phyloP scores from a whole-genome alignment of 495 filamentous ascomycete species.

The Neurospora sp. region DNA sequence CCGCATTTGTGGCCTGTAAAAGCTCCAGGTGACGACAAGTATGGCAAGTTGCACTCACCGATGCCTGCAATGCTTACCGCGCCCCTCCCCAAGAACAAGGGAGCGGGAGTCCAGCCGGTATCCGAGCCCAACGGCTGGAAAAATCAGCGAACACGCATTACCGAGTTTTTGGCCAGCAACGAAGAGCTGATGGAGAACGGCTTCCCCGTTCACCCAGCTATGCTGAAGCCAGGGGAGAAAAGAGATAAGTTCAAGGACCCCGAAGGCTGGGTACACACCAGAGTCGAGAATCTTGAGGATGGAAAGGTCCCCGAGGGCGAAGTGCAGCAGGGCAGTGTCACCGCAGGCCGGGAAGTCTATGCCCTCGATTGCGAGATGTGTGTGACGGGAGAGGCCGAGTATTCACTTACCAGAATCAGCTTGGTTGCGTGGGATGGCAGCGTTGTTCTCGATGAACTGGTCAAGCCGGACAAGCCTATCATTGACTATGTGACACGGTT shows the following conservation, averaged over 20 bases:
- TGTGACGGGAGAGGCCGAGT: slow-evolving; percentile 60
- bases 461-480: slow-evolving; percentile 78
- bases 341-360: slow-evolving; percentile 69
- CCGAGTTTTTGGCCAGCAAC: slow-evolving; percentile 56
- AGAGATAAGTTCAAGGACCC: slow-evolving; percentile 34
- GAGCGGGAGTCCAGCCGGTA: slow-evolving; percentile 47
- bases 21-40: slow-evolving; percentile 74
- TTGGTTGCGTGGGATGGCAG: slow-evolving; percentile 77
- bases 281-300: slow-evolving; percentile 54
- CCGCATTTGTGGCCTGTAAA: slow-evolving; percentile 79
- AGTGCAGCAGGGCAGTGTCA: slow-evolving; percentile 70
- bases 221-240: slow-evolving; percentile 36
- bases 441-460: slow-evolving; percentile 75
- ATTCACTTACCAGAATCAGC: slow-evolving; percentile 80
- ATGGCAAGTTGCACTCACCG: slow-evolving; percentile 71
- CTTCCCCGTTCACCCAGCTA: slow-evolving; percentile 69
- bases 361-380: slow-evolving; percentile 98
- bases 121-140: slow-evolving; percentile 50
- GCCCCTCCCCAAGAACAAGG: slow-evolving; percentile 52
- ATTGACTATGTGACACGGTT: slow-evolving; percentile 81
- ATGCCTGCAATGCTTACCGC: slow-evolving; percentile 64
- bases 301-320: slow-evolving; percentile 55
- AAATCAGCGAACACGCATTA: slow-evolving; percentile 66
- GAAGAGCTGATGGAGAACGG: slow-evolving; percentile 74
- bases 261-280: slow-evolving; percentile 77